phyloP scores from a whole-genome alignment of 169 alveolate genomes.

The Plasmodium coatneyi region DNA sequence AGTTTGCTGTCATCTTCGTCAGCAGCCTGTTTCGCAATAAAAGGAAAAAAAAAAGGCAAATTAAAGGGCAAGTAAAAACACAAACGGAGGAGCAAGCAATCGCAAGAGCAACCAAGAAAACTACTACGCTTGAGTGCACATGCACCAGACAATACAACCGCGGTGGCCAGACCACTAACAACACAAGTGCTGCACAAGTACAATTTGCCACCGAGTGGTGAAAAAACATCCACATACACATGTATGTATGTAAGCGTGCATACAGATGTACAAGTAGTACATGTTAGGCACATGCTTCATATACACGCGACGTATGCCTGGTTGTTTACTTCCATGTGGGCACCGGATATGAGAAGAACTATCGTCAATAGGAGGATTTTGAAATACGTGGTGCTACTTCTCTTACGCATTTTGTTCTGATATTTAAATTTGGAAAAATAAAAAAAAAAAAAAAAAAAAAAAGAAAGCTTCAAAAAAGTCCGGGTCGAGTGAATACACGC shows the following conservation, averaged over 20 bases:
- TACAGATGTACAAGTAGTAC: background rate
- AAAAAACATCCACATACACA: background rate
- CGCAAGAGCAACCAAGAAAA: background rate
- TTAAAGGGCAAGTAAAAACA: background rate
- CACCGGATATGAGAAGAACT: background rate
- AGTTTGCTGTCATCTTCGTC: background rate
- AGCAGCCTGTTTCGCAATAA: background rate
- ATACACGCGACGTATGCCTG: background rate
- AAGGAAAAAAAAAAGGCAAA: background rate
- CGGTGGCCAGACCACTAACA: background rate
- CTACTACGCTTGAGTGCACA: background rate
- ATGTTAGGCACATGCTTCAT: background rate
- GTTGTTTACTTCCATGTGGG: background rate
- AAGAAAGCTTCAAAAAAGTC: background rate
- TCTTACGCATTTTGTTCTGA: constrained; percentile 9
- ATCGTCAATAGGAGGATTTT: constrained; percentile 19
- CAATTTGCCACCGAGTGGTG: background rate
- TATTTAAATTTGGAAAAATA: background rate
- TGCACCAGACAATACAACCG: background rate
- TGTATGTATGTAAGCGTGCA: background rate
- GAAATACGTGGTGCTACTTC: background rate
- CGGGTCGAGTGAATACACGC: background rate
- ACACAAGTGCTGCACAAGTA: background rate
- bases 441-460: constrained; percentile 1
- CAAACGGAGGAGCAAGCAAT: background rate